Conservation (phyloP, 345 rosid genomes). For the Barbarea vulgaris region DNA sequence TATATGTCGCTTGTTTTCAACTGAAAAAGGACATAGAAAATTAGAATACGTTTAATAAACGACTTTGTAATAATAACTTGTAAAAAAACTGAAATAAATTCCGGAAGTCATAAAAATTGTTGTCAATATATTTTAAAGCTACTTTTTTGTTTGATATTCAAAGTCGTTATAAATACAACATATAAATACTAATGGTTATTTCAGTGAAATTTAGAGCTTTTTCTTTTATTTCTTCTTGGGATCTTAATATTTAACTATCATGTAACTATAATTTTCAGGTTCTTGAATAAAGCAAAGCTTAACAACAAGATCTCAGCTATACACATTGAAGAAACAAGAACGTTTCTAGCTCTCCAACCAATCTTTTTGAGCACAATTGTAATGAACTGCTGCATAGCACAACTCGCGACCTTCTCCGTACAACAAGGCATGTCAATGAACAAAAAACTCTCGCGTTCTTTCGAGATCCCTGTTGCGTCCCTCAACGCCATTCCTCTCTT, state of each 20-base stretch:
- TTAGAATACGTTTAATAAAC: background rate
- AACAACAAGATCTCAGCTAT: slow-evolving; percentile 35
- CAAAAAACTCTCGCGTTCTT: slow-evolving; percentile 37
- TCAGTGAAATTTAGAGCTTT: background rate
- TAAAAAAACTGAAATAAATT: background rate
- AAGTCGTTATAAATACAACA: background rate
- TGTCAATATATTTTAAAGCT: background rate
- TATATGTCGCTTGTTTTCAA: background rate
- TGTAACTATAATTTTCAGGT: slow-evolving; percentile 36
- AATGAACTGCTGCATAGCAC: slow-evolving; percentile 68
- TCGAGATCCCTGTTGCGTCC: slow-evolving; percentile 58
- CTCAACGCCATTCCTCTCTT: slow-evolving; percentile 48
- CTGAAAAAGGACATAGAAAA: background rate
- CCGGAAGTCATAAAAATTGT: background rate
- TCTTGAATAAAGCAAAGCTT: slow-evolving; percentile 48
- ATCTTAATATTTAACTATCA: background rate
- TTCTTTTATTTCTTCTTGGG: background rate
- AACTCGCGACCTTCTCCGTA: slow-evolving; percentile 60
- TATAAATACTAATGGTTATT: background rate
- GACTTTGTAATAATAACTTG: background rate
- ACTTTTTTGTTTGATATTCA: background rate
- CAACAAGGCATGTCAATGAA: slow-evolving; percentile 60
- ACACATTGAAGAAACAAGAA: slow-evolving; percentile 57
- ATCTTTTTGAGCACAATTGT: slow-evolving; percentile 63
- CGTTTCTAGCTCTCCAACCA: slow-evolving; percentile 57